Evolutionary conservation across 2,329 filamentous ascomycete species (phyloP), one percentile per base, ranked within the genome.

Genomic region (Aspergillus novofumigatus): DNA sequence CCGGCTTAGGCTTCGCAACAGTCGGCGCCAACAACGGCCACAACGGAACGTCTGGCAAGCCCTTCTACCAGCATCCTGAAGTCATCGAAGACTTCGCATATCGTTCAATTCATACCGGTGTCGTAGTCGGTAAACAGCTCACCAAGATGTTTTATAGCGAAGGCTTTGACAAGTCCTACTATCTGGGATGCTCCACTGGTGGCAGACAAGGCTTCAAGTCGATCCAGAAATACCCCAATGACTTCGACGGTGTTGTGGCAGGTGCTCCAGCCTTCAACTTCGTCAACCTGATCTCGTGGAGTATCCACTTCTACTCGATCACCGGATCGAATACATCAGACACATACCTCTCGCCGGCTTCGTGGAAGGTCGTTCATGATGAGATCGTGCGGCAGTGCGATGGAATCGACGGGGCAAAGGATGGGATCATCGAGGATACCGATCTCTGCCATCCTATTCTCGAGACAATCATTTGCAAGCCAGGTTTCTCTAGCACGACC

Each of bases 11-110:
- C 0, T 81, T 82, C 53, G 73, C 78, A 1, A 70, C 73, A 0
- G 74, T 81, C 28, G 79, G 78, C 2, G 75, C 80, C 1, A 81
- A 82, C 56, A 80, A 79, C 23, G 80, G 80, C 3, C 80, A 82
- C 49, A 79, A 81, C 59, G 80, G 78, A 41, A 72, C 74, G 3
- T 75, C 72, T 3, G 80, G 80, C n/a, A 54, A 66, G 25, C 70
- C 77, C 0, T 82, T 82, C 60, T 75, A 77, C 51, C 70, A 76
- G 20, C 78, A 80, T 23, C 66, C 74, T 0, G 78, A 78, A 20
- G 71, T 80, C 8, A 62, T 82, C 1, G 70, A 74, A 38, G 80
- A 82, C 58, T 82, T 80, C 60, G 78, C 76, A 9, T 81, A 77
- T 56, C 72, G 77, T 20, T 74, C 77, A 49, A 48, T 79, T 2